Base-by-base conservation (phyloP, 371 early-diverging fungal genomes). In the Funneliformis caledonium region DNA sequence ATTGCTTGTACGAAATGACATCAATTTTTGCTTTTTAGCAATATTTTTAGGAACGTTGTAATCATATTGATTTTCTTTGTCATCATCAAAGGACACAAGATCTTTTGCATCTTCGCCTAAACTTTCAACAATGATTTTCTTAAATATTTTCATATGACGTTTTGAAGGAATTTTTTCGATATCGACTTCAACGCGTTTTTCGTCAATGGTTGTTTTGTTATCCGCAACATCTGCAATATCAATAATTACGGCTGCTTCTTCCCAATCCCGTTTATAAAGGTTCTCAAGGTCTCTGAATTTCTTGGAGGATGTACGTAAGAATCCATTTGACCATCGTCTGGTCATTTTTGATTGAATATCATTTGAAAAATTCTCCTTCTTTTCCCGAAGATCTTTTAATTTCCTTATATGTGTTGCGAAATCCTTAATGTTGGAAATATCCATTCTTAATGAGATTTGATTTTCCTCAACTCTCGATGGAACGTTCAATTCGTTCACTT, bases 181-280 rank as follows among this genome's bases (percentile, higher is more conserved):
- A 43, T 82, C 81, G 2, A 83, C 84, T 33, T 83, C 70, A n/a
- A 83, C 80, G 16, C 37, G 43, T 12, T 10, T 65, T 0, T 16
- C 37, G 10, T 47, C 42, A 68, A 68, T 33, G 22, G 5, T 75
- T 65, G 22, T 75, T 76, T 52, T 37, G 52, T 37, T 83, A 59
- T 84, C 83, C 33, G 86, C 86, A 78, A 84, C 84, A 80, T 85
- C 84, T 1, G 84, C 82, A 19, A 85, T 79, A 50, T 85, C 85
- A 64, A 85, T 84, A 11, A 85, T 85, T 61, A 85, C 86, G 47
- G 82, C 83, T 10, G 86, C 86, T 64, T 85, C 83, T 64, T 83
- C 85, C 85, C 85, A 86, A 67, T 86, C 85, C 14, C 80, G 80
- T 33, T 85, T 83, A n/a, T 83, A 86, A 16, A 82, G 78, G 48